Conservation (phyloP, 176 grass and related monocot genomes). For the Calamus simplicifolius region DNA sequence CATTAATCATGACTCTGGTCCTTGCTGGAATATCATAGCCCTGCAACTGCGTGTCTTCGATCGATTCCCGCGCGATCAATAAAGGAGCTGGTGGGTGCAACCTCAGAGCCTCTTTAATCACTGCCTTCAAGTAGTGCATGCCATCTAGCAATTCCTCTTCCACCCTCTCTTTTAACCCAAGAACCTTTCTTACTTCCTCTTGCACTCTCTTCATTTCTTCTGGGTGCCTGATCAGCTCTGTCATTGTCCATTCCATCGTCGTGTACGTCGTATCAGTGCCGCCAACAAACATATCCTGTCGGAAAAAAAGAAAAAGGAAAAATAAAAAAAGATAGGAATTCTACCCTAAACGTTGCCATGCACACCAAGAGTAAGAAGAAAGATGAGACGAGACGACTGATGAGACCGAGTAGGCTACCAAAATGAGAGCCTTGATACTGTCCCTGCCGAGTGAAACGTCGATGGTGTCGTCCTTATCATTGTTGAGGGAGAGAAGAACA, state of each 20-base stretch:
- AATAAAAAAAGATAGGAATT: not conserved
- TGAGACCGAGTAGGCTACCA: slow-evolving; percentile 11
- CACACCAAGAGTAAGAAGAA: not conserved
- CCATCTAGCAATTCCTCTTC: slow-evolving; percentile 10
- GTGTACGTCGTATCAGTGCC: slow-evolving; percentile 32
- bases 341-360: not conserved
- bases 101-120: slow-evolving; percentile 44
- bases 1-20: slow-evolving; percentile 42
- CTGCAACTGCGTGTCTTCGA: slow-evolving; percentile 22
- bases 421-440: slow-evolving; percentile 43
- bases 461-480: not conserved
- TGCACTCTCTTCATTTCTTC: slow-evolving; percentile 31
- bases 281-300: slow-evolving; percentile 28
- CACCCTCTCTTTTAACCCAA: not conserved
- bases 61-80: slow-evolving; percentile 21
- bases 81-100: slow-evolving; percentile 27
- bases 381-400: too few relatives aligned
- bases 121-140: slow-evolving; percentile 20
- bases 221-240: slow-evolving; percentile 38
- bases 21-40: slow-evolving; percentile 27
- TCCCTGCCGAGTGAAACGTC: slow-evolving; percentile 15
- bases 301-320: not conserved
- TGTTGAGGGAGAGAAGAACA: slow-evolving; percentile 27
- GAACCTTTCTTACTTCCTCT: slow-evolving; percentile 22
- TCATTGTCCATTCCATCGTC: slow-evolving; percentile 46